Conservation (phyloP, 2,329 filamentous ascomycete genomes). For the Fusarium sterilihyphosum region DNA sequence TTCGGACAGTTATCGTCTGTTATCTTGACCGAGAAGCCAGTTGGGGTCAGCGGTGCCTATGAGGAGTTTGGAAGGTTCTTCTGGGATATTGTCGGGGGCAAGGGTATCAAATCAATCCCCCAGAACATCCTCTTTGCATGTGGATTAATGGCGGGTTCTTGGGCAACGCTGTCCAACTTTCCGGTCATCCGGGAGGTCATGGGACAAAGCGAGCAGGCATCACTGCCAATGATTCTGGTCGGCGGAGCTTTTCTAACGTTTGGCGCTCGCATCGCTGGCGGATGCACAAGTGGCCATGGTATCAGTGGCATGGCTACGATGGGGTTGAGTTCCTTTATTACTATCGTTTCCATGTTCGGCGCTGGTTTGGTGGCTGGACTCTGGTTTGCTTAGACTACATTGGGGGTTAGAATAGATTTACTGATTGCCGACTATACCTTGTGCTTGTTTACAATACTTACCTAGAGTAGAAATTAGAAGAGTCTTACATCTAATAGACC, state of each 20-base stretch:
- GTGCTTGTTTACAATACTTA: background rate
- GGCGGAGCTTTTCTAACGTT: background rate
- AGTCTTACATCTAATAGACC: background rate
- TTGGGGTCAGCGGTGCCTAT: constrained; percentile 6
- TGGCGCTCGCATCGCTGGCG: constrained; percentile 11
- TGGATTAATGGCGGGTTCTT: constrained; percentile 5
- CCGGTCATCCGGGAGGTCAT: constrained; percentile 2
- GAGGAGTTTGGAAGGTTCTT: constrained; percentile 3
- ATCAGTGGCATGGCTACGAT: constrained; percentile 21
- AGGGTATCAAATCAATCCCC: background rate
- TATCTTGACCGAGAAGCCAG: background rate
- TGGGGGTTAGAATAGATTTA: accelerated
- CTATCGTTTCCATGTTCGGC: constrained; percentile 8
- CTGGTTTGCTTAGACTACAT: background rate
- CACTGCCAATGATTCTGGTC: background rate
- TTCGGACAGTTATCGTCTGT: constrained; percentile 4
- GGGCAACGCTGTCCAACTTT: background rate
- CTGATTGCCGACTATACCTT: background rate
- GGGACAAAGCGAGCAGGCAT: background rate
- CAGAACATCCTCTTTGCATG: background rate
- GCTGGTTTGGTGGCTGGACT: background rate
- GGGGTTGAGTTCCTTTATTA: constrained; percentile 8
- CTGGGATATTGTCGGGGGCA: background rate
- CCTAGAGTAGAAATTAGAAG: background rate
- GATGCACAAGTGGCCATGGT: constrained; percentile 19